phyloP scores from a whole-genome alignment of 2,329 filamentous ascomycete genomes.

The Fusarium sp. region DNA sequence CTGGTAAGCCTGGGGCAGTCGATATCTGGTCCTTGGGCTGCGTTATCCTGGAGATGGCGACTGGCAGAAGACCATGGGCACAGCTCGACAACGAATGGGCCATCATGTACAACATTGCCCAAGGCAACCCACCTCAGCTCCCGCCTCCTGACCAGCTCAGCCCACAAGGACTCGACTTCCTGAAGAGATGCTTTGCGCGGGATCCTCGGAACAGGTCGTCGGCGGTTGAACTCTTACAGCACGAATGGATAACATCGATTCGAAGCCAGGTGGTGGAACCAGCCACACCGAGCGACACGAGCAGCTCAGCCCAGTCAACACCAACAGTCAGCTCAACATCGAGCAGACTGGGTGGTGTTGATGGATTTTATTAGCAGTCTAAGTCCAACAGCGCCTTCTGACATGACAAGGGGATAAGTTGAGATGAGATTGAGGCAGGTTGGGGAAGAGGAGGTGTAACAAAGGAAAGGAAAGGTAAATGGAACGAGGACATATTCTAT shows the following conservation, averaged over 20 bases:
- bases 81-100: constrained; percentile 99
- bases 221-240: constrained; percentile 90
- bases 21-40: constrained; percentile 98
- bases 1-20: constrained; percentile 85
- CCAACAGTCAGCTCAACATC: constrained; percentile 48
- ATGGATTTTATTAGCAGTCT: constrained; percentile 48
- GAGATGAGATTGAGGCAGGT: neutral
- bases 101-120: constrained; percentile 99
- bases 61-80: constrained; percentile 92
- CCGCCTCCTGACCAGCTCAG: constrained; percentile 87
- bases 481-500: constrained; percentile 18
- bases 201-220: constrained; percentile 84
- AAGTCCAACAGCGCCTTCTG: neutral
- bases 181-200: constrained; percentile 86
- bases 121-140: constrained; percentile 91
- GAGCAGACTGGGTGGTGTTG: constrained; percentile 47
- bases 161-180: constrained; percentile 85
- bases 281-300: constrained; percentile 70
- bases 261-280: constrained; percentile 74
- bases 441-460: constrained; percentile 16
- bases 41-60: constrained; percentile 97
- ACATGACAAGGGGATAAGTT: neutral
- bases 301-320: constrained; percentile 56
- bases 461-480: constrained; percentile 17
- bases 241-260: constrained; percentile 86